phyloP scores from a whole-genome alignment of 441 rosid species.

The Aquilaria agallochum region DNA sequence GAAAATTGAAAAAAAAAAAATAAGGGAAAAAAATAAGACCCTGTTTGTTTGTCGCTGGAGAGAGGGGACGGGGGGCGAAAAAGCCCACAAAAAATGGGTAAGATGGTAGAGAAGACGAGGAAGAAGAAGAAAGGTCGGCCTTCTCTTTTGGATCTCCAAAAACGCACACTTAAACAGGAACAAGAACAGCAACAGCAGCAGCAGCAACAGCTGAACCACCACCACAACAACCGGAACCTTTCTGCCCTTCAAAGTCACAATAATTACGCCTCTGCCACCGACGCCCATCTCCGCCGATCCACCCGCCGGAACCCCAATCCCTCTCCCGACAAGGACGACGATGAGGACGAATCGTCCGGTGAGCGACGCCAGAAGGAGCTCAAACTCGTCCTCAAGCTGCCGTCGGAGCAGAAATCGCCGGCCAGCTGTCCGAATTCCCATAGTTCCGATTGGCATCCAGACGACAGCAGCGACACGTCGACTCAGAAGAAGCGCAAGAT shows the following conservation, averaged over 20 bases:
- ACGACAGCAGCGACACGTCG: slow-evolving; percentile 19
- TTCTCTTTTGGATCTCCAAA: slow-evolving; percentile 60
- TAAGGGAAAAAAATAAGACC: slow-evolving; percentile 3
- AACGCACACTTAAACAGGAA: slow-evolving; percentile 40
- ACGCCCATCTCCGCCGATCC: slow-evolving; percentile 45
- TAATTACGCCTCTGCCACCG: slow-evolving; percentile 41
- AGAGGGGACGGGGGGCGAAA: slow-evolving; percentile 1
- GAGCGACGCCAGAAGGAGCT: slow-evolving; percentile 48
- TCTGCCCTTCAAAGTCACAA: slow-evolving; percentile 22
- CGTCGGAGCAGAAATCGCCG: slow-evolving; percentile 26
- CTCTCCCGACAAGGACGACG: slow-evolving; percentile 18
- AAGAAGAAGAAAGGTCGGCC: slow-evolving; percentile 77
- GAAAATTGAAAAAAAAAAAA: neutral
- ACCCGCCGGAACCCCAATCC: slow-evolving; percentile 42
- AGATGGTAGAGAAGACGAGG: slow-evolving; percentile 46
- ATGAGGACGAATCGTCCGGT: slow-evolving; percentile 18
- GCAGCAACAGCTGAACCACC: slow-evolving; percentile 9
- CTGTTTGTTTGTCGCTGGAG: slow-evolving; percentile 26
- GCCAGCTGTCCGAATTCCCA: slow-evolving; percentile 19
- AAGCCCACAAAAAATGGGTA: slow-evolving; percentile 33
- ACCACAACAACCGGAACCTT: neutral
- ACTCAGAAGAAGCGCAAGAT: slow-evolving; percentile 42
- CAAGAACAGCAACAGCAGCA: slow-evolving; percentile 33
- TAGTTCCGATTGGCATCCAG: slow-evolving; percentile 27
- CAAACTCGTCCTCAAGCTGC: slow-evolving; percentile 43